Base-by-base conservation (phyloP, 164 flowering plant species). In the Magnolia kwangsiensis region DNA sequence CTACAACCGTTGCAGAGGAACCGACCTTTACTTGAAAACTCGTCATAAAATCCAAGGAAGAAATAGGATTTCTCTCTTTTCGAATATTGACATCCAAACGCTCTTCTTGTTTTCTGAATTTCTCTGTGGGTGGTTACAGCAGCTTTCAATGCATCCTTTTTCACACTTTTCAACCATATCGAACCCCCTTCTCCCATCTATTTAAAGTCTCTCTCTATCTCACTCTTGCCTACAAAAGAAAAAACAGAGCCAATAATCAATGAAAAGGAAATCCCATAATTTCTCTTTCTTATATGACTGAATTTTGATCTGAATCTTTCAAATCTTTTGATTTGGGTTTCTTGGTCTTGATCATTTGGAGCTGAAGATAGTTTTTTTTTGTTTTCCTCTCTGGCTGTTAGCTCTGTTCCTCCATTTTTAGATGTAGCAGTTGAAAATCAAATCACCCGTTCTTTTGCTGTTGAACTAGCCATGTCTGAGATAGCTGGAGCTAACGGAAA, bases 401-500 rank as follows among this genome's bases (percentile, higher is more conserved):
- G 45, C 45, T 37, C 45, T 37, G 45, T 5, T 37, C 7, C 4
- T 37, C 7, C 7, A 37, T 37, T 0, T 37, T 37, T 37, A 3
- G 45, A 37, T 37, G 45, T 0, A 37, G 45, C 45, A 37, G 45
- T 5, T 37, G 45, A 37, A 37, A 37, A 37, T 37, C 45, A 37
- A 37, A 37, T 37, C 45, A 3, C 7, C 45, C 0, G 45, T 5
- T 64, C 23, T 64, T 20, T 8, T 64, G 3, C 45, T 18, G 0
- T 14, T 68, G 7, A 8, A 68, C 45, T 16, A 68, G 50, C 11
- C 50, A 79, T 73, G 87, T 84, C 84, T 14, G 87, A 85, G 75
- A 74, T 49, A 67, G 27, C 79, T 72, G 75, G 16, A 73, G 31
- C 50, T 51, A 78, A 69, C 51, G 84, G 78, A 21, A 75, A 73